Evolutionary conservation across 352 stramenopile genomes (phyloP).

Genomic region (Blastocystis sp.): DNA sequence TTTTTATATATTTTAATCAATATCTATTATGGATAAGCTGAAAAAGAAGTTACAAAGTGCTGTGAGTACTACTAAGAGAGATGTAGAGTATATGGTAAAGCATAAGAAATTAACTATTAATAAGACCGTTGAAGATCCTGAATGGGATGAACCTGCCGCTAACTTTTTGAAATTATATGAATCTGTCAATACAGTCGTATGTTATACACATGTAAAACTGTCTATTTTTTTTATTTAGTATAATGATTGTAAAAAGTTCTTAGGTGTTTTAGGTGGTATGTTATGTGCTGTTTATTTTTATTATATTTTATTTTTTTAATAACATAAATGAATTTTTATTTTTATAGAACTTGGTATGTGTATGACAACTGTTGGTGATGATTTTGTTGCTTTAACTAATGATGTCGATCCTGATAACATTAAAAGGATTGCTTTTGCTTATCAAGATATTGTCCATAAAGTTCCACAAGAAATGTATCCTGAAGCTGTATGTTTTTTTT

Average conservation of each 20-base stretch:
- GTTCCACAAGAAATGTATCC: no score
- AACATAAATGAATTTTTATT: no score
- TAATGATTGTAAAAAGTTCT: constrained; percentile 19
- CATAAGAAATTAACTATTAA: constrained; percentile 33
- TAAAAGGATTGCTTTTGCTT: no score
- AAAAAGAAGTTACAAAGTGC: constrained; percentile 20
- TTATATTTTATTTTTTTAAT: constrained; percentile 24
- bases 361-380: no score
- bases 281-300: constrained; percentile 4
- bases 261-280: constrained; percentile 3
- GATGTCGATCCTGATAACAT: no score
- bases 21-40: constrained; percentile 30
- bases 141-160: neutral
- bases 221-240: constrained; percentile 18
- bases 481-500: no score
- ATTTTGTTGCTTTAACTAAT: no score
- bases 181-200: no score
- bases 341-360: no score
- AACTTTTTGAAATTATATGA: no score
- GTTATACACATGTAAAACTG: no score
- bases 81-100: constrained; percentile 33
- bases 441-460: no score
- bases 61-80: constrained; percentile 22
- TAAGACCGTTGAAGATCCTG: constrained; percentile 35
- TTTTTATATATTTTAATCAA: neutral